These are phyloP conservation scores for Populus hybrid DNA, from an alignment of 441 rosid genomes.

Conservation along the genomic window DNA sequence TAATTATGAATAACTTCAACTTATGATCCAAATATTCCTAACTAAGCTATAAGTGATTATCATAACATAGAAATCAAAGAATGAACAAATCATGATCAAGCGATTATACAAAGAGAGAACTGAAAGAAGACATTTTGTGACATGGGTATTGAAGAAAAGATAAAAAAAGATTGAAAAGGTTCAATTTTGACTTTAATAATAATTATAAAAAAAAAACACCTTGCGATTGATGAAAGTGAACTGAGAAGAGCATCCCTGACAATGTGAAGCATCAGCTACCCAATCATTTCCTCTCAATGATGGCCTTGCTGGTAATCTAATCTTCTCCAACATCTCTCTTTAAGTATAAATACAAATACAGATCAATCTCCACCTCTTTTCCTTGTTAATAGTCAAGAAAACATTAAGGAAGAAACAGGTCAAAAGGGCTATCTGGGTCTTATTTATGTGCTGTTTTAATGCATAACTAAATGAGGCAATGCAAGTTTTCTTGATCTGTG, in stretches of 20 bases:
- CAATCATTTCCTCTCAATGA: constrained; percentile 75
- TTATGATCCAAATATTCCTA: not conserved
- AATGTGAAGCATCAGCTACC: constrained; percentile 90
- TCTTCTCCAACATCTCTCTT: constrained; percentile 81
- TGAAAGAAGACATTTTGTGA: constrained; percentile 8
- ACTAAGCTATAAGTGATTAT: not conserved
- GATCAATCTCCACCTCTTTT: not conserved
- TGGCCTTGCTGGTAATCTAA: constrained; percentile 88
- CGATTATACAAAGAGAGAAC: not conserved
- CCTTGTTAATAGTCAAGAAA: not conserved
- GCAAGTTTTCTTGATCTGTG: not conserved
- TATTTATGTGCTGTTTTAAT: not conserved
- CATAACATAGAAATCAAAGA: not conserved
- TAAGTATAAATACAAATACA: not conserved
- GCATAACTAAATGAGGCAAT: not conserved
- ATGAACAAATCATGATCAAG: not conserved
- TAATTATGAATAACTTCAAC: not conserved
- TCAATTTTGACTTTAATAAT: not conserved
- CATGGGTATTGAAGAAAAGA: constrained; percentile 14
- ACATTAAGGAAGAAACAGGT: not conserved
- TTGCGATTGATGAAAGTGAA: constrained; percentile 95
- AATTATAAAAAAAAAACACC: not conserved
- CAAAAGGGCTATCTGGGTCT: not conserved
- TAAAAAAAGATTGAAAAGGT: not conserved
- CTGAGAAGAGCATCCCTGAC: constrained; percentile 94